Conservation (phyloP, 495 filamentous ascomycete species). For the Aspergillus bertholletiae region DNA sequence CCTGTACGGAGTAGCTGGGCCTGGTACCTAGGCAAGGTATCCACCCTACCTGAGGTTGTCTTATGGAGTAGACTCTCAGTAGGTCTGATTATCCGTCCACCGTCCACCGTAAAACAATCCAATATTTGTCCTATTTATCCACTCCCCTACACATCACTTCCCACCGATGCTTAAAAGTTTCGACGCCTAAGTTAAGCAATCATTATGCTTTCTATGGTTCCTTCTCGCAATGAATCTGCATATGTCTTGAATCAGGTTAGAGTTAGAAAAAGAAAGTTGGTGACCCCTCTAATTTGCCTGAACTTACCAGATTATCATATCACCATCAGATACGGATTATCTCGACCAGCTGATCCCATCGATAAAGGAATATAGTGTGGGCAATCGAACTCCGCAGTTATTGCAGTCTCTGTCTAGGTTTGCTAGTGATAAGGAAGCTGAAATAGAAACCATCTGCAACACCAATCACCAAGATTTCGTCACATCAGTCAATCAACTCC, state of each 20-base stretch:
- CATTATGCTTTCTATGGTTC: conserved; percentile 29
- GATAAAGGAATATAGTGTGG: conserved; percentile 80
- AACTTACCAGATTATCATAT: conserved; percentile 73
- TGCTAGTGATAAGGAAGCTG: conserved; percentile 77
- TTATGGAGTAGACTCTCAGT: too few relatives aligned
- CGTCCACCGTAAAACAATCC: too few relatives aligned
- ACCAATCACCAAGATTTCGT: conserved; percentile 97
- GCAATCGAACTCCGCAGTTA: conserved; percentile 69
- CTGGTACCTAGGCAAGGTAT: too few relatives aligned
- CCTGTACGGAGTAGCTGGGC: too few relatives aligned
- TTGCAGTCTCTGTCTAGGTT: conserved; percentile 75
- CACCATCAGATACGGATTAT: conserved; percentile 87
- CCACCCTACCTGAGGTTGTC: too few relatives aligned
- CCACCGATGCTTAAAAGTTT: not conserved
- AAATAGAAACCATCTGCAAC: conserved; percentile 93
- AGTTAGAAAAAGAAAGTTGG: not conserved
- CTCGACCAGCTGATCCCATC: conserved; percentile 92
- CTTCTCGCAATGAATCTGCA: conserved; percentile 30
- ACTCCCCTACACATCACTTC: not conserved
- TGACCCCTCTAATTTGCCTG: conserved; percentile 6
- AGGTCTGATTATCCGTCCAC: too few relatives aligned
- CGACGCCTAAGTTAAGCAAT: not conserved
- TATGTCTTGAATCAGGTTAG: conserved; percentile 43
- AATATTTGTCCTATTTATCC: not conserved
- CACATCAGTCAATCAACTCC: conserved; percentile 84